phyloP scores from a whole-genome alignment of 768 basidiomycete species.

The Grammothele lineata region DNA sequence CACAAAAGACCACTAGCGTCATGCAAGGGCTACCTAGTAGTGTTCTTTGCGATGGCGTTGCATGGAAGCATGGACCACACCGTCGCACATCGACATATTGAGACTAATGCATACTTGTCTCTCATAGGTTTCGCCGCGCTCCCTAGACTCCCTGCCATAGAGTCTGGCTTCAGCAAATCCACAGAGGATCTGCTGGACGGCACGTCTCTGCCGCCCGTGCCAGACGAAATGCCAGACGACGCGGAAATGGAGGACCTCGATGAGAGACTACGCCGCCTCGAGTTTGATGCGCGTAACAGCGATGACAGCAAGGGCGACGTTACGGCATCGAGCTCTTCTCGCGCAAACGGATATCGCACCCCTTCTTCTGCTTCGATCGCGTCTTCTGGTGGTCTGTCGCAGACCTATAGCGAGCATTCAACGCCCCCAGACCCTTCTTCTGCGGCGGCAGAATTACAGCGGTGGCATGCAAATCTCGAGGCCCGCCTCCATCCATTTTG shows the following conservation, averaged over 20 bases:
- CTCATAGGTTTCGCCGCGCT: constrained; percentile 65
- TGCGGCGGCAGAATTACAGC: constrained; percentile 33
- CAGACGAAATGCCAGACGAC: constrained; percentile 57
- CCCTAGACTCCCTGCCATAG: constrained; percentile 41
- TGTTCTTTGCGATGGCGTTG: too few species aligned
- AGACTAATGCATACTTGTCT: too few species aligned
- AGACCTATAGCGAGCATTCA: background rate
- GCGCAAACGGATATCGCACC: constrained; percentile 4
- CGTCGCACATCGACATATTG: too few species aligned
- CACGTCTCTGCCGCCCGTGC: constrained; percentile 50
- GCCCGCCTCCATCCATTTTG: constrained; percentile 76
- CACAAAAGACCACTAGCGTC: too few species aligned
- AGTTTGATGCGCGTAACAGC: constrained; percentile 20
- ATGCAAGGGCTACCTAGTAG: too few species aligned
- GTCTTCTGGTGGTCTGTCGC: background rate
- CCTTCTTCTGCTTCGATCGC: constrained; percentile 12
- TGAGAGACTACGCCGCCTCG: constrained; percentile 39
- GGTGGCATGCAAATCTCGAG: constrained; percentile 73
- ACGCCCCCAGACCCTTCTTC: too few species aligned
- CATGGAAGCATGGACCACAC: too few species aligned
- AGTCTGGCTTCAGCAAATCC: constrained; percentile 25
- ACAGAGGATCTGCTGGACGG: constrained; percentile 47
- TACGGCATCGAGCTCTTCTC: constrained; percentile 1
- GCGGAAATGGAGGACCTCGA: constrained; percentile 55
- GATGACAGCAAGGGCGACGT: constrained; percentile 6